Conservation (phyloP, 2,329 filamentous ascomycete genomes). For the Aspergillus sp. region DNA sequence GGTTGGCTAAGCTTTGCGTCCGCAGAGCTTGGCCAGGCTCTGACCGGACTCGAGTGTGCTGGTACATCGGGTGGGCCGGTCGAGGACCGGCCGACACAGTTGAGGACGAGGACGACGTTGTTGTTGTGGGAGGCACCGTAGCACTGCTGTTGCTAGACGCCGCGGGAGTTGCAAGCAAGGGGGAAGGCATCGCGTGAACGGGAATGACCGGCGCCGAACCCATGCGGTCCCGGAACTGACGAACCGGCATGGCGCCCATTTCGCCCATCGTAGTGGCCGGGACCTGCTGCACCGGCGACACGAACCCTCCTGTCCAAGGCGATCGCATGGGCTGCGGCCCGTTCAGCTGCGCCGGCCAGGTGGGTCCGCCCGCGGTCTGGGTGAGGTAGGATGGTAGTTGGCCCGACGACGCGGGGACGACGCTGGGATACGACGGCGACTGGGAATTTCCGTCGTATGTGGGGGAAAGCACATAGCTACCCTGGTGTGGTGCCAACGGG, state of each 20-base stretch:
- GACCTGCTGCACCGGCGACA: conserved; percentile 23
- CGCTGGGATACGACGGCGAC: conserved; percentile 28
- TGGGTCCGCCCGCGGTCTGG: conserved; percentile 18
- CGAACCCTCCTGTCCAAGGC: conserved; percentile 27
- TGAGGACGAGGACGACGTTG: no score
- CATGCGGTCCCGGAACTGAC: conserved; percentile 36
- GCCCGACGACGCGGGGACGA: conserved; percentile 19
- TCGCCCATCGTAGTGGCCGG: conserved; percentile 23
- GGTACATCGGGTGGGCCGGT: conserved; percentile 15
- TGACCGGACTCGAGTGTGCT: conserved; percentile 24
- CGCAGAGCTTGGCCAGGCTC: conserved; percentile 15
- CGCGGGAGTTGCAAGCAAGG: conserved; percentile 7
- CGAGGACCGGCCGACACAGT: conserved; percentile 18
- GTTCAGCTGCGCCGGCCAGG: conserved; percentile 10
- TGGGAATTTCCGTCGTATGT: conserved; percentile 24
- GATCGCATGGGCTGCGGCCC: conserved; percentile 16
- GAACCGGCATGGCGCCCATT: conserved; percentile 16
- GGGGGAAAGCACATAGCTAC: conserved; percentile 30
- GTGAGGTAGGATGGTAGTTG: conserved; percentile 33
- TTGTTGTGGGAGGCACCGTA: conserved; percentile 15
- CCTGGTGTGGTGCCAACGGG: conserved; percentile 24
- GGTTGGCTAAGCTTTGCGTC: not conserved
- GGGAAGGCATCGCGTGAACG: conserved; percentile 21
- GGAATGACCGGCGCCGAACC: conserved; percentile 37
- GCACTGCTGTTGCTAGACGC: conserved; percentile 7